Percentiles rank a stretch among this genome's conserved stretches.
Evolutionary conservation across 73 alveolate species (phyloP).

Genomic region (Tetrahymena elliotti): DNA sequence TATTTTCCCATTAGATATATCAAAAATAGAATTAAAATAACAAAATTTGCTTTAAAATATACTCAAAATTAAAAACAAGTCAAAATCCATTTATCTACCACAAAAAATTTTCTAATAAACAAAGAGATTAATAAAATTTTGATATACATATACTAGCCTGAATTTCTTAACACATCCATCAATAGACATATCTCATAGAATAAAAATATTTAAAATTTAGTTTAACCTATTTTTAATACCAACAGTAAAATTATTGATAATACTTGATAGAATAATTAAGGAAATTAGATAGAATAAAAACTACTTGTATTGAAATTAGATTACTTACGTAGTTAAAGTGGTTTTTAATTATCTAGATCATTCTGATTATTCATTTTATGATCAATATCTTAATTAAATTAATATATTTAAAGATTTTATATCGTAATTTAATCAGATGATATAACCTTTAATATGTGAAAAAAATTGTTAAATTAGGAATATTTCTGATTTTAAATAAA

Average conservation of each 20-base stretch:
- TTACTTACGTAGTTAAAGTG: not conserved
- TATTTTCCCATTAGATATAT: not conserved
- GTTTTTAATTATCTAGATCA: not conserved
- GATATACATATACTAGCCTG: too few relatives aligned
- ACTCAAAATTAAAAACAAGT: not conserved
- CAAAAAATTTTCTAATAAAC: not conserved
- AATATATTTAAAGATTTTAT: not conserved
- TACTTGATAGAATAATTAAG: not conserved
- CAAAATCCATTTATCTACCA: not conserved
- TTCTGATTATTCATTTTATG: not conserved
- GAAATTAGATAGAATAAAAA: not conserved
- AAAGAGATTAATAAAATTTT: too few relatives aligned
- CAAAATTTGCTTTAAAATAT: not conserved
- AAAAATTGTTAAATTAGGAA: not conserved
- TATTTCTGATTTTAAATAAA: not conserved
- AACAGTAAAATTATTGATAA: too few relatives aligned
- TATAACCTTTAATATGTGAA: not conserved
- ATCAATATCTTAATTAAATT: not conserved
- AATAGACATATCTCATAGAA: too few relatives aligned
- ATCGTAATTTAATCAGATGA: not conserved
- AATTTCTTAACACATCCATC: too few relatives aligned
- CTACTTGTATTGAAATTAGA: not conserved
- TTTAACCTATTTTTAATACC: too few relatives aligned
- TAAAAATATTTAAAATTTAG: too few relatives aligned
- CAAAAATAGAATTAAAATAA: not conserved